These are phyloP conservation scores for Taphrina flavorubra DNA, from an alignment of 1,139 yeast species.

Conservation along the genomic window DNA sequence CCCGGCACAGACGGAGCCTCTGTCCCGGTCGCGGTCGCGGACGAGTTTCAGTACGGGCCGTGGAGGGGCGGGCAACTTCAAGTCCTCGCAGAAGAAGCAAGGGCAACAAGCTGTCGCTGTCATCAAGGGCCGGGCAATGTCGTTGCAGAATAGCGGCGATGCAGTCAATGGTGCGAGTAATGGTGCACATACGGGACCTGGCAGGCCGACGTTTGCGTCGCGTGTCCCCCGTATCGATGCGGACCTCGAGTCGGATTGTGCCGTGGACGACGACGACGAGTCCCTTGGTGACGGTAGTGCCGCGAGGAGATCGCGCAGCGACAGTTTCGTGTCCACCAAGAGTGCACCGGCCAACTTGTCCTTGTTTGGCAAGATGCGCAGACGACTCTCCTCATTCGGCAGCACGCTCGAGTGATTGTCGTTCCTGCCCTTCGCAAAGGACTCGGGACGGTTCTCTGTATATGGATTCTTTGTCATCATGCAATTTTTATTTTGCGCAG, in stretches of 20 bases:
- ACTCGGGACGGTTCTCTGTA: neutral
- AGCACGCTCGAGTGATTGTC: neutral
- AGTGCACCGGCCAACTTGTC: constrained; percentile 30
- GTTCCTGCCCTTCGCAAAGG: no score
- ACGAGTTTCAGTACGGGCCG: constrained; percentile 17
- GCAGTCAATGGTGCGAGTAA: neutral
- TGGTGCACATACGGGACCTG: neutral
- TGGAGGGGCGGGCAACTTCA: constrained; percentile 37
- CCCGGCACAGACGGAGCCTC: constrained; percentile 14
- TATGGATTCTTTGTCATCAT: neutral
- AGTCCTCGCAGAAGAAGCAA: neutral
- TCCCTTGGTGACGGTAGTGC: neutral
- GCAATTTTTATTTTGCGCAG: neutral
- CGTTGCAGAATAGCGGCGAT: neutral
- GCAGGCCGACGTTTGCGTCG: constrained; percentile 18
- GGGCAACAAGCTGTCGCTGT: no score
- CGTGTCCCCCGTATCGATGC: constrained; percentile 36
- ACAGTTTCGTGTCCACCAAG: constrained; percentile 17
- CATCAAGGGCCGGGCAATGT: neutral
- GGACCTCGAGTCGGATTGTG: constrained; percentile 20
- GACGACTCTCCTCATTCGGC: constrained; percentile 28
- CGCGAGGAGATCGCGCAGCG: neutral
- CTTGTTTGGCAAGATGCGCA: constrained; percentile 36
- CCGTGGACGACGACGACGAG: constrained; percentile 14
- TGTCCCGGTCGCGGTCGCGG: constrained; percentile 4